Evolutionary conservation across 805 yeast species (phyloP), one percentile per base, ranked within the genome.

Genomic region (Saccharomycopsis sp.): DNA sequence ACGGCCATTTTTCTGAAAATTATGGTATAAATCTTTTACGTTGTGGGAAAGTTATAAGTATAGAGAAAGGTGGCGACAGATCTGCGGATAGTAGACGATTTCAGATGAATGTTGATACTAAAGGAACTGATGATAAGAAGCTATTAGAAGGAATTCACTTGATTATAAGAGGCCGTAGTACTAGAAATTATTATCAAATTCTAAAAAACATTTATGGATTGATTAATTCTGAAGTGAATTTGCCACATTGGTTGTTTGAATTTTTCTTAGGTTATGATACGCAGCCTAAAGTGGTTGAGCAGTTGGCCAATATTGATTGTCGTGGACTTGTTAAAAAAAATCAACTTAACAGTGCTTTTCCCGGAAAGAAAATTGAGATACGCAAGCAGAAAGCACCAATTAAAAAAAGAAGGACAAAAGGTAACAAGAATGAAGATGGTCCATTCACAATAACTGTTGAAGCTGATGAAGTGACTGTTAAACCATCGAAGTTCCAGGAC

Each of bases 211-310:
- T 42, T 16, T 3, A 6, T 56, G 7, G 31, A 38, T 8, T 39
- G 8, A 11, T 33, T n/a, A 7, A 23, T 22, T 34, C 28, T 7
- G 44, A 48, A 7, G 14, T 45, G 7, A 27, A 27, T 4, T 41
- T 63, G 4, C 68, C 69, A 1, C 52, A 51, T 11, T 65, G 69
- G 69, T 42, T 64, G 1, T 40, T 42, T 4, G 65, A 63, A 41
- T 41, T 52, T 16, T 56, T 64, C 44, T 44, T 64, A 33, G 66
- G 65, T 6, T 62, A 56, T 48, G 67, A 67, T 7, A 51, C 51
- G 21, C 58, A n/a, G n/a, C 63, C 4, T 14, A 40, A 4, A 26
- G 47, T 1, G 53, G 52, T 3, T 39, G 43, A n/a, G n/a, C n/a
- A n/a, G n/a, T n/a, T n/a, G n/a, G n/a, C n/a, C n/a, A n/a, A n/a